A percentile compares a stretch with the other conserved stretches of the same genome.
Conservation (phyloP, 805 yeast genomes). For the Kazachstania taianensis region DNA sequence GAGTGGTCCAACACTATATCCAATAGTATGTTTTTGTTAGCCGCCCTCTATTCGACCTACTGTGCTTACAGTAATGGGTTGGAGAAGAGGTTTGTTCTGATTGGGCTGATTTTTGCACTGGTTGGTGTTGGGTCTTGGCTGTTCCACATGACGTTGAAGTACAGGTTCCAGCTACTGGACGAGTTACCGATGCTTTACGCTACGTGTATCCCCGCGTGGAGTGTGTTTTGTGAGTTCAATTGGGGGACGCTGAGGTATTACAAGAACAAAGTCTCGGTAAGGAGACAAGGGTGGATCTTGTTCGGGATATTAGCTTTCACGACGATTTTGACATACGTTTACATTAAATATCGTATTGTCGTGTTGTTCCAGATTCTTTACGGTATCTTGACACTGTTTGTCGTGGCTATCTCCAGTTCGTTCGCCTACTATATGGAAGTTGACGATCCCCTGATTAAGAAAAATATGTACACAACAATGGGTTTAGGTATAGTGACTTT, state of each 20-base stretch:
- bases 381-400: constrained; percentile 64
- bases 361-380: constrained; percentile 83
- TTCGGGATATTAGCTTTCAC: constrained; percentile 44
- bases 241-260: constrained; percentile 26
- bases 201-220: constrained; percentile 90
- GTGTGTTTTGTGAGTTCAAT: constrained; percentile 48
- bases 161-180: constrained; percentile 84
- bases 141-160: constrained; percentile 90
- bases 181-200: constrained; percentile 98
- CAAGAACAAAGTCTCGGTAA: constrained; percentile 4
- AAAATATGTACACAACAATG: constrained; percentile 47
- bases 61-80: constrained; percentile 50
- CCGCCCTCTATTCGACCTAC: constrained; percentile 55
- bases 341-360: constrained; percentile 68
- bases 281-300: constrained; percentile 33
- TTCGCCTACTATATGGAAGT: constrained; percentile 32
- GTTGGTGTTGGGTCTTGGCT: constrained; percentile 94
- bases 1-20: constrained; percentile 85
- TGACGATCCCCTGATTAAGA: constrained; percentile 33
- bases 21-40: constrained; percentile 45
- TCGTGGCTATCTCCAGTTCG: constrained; percentile 49
- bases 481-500: constrained; percentile 52
- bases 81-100: constrained; percentile 60
- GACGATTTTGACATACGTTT: constrained; percentile 53
- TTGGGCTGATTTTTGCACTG: constrained; percentile 69